Evolutionary conservation across 257 asterid species (phyloP).

Genomic region (Penstemon barbatus): DNA sequence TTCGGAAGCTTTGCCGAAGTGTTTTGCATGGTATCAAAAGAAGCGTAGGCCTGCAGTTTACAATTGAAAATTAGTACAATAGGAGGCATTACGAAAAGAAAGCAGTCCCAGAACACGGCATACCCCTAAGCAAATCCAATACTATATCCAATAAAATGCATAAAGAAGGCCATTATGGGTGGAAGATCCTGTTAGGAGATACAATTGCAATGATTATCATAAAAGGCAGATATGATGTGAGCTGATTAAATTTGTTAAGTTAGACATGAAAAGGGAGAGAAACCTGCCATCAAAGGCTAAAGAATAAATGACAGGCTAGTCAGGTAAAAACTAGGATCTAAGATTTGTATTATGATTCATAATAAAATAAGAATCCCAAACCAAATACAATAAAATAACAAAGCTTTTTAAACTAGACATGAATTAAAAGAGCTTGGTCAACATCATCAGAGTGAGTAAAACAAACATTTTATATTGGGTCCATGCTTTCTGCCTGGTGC

Average conservation of each 20-base stretch:
- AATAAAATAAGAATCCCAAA: constrained; percentile 8
- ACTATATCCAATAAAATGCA: constrained; percentile 9
- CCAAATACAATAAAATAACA: constrained; percentile 20
- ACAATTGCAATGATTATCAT: background rate
- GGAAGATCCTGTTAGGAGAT: background rate
- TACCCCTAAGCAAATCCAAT: background rate
- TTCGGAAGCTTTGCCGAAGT: constrained; percentile 71
- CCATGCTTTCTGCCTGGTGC: too few relatives aligned
- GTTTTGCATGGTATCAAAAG: constrained; percentile 44
- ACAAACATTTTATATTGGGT: too few relatives aligned
- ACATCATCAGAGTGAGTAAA: constrained; percentile 15
- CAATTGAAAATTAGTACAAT: constrained; percentile 21
- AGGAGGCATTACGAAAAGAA: constrained; percentile 29
- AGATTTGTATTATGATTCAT: background rate
- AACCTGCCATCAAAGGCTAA: background rate
- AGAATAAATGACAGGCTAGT: constrained; percentile 8
- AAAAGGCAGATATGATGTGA: background rate
- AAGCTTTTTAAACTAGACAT: background rate
- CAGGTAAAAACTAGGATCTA: constrained; percentile 7
- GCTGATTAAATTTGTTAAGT: too few relatives aligned
- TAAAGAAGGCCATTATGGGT: constrained; percentile 8
- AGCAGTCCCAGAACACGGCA: constrained; percentile 14
- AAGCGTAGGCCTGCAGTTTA: constrained; percentile 72
- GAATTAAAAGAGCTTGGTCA: background rate
- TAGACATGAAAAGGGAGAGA: background rate